Conservation (phyloP, 371 early-diverging fungal genomes). For the Mycotypha africana region DNA sequence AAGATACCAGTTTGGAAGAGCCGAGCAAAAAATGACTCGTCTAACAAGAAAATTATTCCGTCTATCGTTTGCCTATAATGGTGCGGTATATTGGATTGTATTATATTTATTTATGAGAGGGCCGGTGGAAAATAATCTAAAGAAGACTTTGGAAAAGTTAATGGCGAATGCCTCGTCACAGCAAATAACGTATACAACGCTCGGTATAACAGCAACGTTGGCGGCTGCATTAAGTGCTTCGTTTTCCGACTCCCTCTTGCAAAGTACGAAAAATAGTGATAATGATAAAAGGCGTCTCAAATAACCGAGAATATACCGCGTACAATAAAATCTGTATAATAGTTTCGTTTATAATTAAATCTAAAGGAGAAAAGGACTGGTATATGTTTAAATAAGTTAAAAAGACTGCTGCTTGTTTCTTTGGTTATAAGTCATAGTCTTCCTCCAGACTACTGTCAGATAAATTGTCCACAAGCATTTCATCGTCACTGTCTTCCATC, state of each 20-base stretch:
- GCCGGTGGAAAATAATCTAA: constrained; percentile 29
- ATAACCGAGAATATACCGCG: no score
- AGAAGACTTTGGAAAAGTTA: constrained; percentile 19
- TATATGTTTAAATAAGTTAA: no score
- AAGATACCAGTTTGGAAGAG: constrained; percentile 20
- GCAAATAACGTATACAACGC: constrained; percentile 28
- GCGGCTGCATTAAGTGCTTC: constrained; percentile 33
- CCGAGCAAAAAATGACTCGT: constrained; percentile 29
- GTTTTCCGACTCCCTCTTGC: constrained; percentile 22
- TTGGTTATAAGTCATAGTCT: constrained; percentile 2
- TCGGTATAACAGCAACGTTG: constrained; percentile 35
- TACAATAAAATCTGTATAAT: no score
- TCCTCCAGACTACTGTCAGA: constrained; percentile 13
- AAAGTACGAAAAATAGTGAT: neutral
- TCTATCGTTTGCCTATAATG: constrained; percentile 37
- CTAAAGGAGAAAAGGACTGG: no score
- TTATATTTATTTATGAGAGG: constrained; percentile 35
- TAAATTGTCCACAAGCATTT: constrained; percentile 28
- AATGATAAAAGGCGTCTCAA: neutral
- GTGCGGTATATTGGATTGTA: constrained; percentile 35
- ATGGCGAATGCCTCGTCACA: constrained; percentile 15
- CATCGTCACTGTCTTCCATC: constrained; percentile 52
- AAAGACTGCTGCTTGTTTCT: neutral
- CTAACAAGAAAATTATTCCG: constrained; percentile 26
- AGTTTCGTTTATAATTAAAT: no score